Evolutionary conservation across 164 flowering plant genomes (phyloP).

Genomic region (Protea cynaroides): DNA sequence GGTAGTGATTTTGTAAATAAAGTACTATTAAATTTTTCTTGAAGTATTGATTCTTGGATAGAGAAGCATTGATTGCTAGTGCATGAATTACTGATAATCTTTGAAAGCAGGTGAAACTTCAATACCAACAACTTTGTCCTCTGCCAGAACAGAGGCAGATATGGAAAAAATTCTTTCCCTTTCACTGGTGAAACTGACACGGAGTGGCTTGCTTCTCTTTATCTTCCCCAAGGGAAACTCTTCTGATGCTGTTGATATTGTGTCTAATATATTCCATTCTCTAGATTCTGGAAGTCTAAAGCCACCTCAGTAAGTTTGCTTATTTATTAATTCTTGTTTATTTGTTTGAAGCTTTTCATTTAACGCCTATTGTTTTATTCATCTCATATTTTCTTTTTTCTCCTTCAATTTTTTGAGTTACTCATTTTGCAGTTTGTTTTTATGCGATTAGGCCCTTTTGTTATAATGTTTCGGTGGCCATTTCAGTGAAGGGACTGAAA

Average conservation of each 20-base stretch:
- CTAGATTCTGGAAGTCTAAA: constrained; percentile 39
- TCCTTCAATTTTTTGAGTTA: no score
- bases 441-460: no score
- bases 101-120: constrained; percentile 25
- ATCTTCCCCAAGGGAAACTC: constrained; percentile 34
- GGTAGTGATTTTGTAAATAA: constrained; percentile 13
- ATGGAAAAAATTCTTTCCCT: constrained; percentile 24
- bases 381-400: no score
- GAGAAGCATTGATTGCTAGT: background rate
- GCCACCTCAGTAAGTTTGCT: constrained; percentile 56
- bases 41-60: background rate
- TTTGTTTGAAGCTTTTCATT: background rate
- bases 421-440: no score
- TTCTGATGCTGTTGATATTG: constrained; percentile 36
- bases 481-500: no score
- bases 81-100: background rate
- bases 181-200: constrained; percentile 77
- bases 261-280: constrained; percentile 43
- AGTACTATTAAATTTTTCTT: no score
- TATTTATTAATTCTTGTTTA: background rate
- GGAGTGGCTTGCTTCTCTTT: constrained; percentile 80
- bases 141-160: constrained; percentile 16
- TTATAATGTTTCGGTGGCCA: no score
- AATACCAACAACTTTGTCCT: constrained; percentile 11
- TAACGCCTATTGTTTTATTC: no score